Conservation (phyloP, 2,329 filamentous ascomycete genomes). For the Colletotrichum cordylinicola region DNA sequence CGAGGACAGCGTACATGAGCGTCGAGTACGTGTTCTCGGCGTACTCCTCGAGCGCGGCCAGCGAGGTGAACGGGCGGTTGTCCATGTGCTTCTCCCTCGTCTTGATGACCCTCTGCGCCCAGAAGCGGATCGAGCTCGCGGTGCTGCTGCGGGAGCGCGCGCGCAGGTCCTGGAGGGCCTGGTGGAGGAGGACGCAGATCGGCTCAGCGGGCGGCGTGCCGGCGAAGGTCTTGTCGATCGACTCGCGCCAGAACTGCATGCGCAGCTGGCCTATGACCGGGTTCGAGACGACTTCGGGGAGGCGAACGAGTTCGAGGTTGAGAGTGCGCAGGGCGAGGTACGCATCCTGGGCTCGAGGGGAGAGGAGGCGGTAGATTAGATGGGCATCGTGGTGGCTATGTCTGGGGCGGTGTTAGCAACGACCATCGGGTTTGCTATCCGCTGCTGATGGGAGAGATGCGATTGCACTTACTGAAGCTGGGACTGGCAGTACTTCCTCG, state of each 20-base stretch:
- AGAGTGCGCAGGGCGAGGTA: constrained; percentile 91
- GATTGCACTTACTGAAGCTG: constrained; percentile 53
- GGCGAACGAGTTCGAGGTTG: constrained; percentile 89
- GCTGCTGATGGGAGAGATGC: background rate
- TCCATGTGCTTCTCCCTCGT: constrained; percentile 83
- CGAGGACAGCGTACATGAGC: constrained; percentile 86
- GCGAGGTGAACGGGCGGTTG: constrained; percentile 78
- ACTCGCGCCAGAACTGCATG: constrained; percentile 94
- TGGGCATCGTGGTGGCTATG: constrained; percentile 90
- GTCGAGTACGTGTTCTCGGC: constrained; percentile 96
- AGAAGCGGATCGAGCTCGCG: constrained; percentile 67
- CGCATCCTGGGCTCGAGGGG: constrained; percentile 74
- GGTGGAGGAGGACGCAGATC: constrained; percentile 82
- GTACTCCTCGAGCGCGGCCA: constrained; percentile 82
- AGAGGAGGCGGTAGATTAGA: constrained; percentile 85
- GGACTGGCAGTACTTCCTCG: constrained; percentile 58
- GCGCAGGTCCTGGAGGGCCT: constrained; percentile 70
- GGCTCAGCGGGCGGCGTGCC: constrained; percentile 87
- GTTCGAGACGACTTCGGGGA: constrained; percentile 89
- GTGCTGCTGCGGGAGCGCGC: constrained; percentile 38
- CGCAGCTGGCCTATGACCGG: constrained; percentile 87
- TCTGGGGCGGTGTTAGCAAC: constrained; percentile 48
- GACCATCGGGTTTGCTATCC: background rate
- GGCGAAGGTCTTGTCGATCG: constrained; percentile 77
- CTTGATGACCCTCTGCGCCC: constrained; percentile 78